Evolutionary conservation across 208 protist genomes (phyloP).

Genomic region (Angomonas deanei): DNA sequence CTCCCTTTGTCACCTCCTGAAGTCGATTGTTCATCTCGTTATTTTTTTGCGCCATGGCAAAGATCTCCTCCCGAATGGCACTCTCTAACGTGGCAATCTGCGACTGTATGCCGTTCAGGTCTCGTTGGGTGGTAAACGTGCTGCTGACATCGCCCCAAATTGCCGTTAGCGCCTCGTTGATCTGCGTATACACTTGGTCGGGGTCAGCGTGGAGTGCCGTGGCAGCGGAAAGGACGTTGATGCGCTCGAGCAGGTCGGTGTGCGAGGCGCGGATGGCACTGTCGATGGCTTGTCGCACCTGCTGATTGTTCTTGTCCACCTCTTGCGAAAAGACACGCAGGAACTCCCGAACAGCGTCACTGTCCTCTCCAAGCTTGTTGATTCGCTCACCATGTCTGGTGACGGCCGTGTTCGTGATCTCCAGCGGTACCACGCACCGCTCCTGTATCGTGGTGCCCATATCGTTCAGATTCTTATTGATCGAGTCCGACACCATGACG

Average conservation of each 20-base stretch:
- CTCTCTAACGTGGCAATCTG: constrained; percentile 59
- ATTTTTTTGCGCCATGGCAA: constrained; percentile 48
- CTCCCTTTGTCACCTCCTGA: constrained; percentile 15
- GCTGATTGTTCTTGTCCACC: constrained; percentile 45
- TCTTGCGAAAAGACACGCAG: constrained; percentile 31
- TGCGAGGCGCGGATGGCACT: constrained; percentile 55
- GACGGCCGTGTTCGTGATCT: constrained; percentile 26
- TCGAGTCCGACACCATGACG: constrained; percentile 9
- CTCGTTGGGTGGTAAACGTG: constrained; percentile 48
- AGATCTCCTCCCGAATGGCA: constrained; percentile 66
- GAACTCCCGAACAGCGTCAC: constrained; percentile 34
- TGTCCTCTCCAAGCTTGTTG: constrained; percentile 24
- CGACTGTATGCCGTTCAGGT: constrained; percentile 39
- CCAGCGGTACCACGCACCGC: constrained; percentile 31
- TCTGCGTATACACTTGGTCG: constrained; percentile 44
- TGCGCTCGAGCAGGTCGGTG: constrained; percentile 70
- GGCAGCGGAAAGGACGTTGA: constrained; percentile 41
- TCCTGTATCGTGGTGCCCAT: constrained; percentile 22
- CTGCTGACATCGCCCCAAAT: constrained; percentile 58
- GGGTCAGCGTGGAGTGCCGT: constrained; percentile 25
- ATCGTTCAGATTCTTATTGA: constrained; percentile 25
- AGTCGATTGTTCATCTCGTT: constrained; percentile 19
- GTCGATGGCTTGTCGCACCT: constrained; percentile 60
- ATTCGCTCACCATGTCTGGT: constrained; percentile 24
- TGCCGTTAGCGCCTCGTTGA: constrained; percentile 56